Base-by-base conservation (phyloP, 768 basidiomycete species). In the Mycena vitilis region DNA sequence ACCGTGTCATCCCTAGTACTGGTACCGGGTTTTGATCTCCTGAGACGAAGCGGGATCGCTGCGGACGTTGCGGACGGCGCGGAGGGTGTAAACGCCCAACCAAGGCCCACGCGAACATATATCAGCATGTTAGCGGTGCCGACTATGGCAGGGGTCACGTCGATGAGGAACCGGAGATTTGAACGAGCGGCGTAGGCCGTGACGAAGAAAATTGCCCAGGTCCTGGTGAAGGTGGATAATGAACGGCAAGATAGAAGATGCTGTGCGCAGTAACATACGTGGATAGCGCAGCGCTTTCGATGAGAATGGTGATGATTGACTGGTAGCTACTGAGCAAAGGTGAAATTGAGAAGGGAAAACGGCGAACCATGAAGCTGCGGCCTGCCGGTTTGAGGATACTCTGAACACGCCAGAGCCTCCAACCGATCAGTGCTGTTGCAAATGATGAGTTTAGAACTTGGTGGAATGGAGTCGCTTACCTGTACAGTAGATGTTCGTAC, bases 401-500 rank as follows among this genome's bases (percentile, higher is more conserved):
- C 22, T 68, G 66, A n/a, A 63, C 47, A 5, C 55, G 16, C 66
- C 66, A 68, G 9, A 68, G 56, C 18, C 30, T 42, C 66, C 54
- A 68, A 1, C 45, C 47, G 15, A 68, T 68, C 0, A 68, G 15
- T 1, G 6, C 66, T 68, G 42, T 13, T 15, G 13, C 9, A 30
- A 6, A 54, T 20, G 30, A 22, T 4, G 8, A 58, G 16, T 6
- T 60, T 10, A 53, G 23, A 9, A 3, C 22, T 8, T 8, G 5
- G 42, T 4, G 18, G 13, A 16, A 18, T 2, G 25, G 40, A 6
- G 48, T 30, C 40, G 4, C 20, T 30, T 30, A 66, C 66, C 66
- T 51, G 66, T 68, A 16, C 66, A 68, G 47, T 68, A 68, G 1
- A 68, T 37, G 18, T 62, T 68, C 9, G 66, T 63, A 15, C 66